Evolutionary conservation across 1,139 yeast species (phyloP).

Genomic region (Candida neerlandica): DNA sequence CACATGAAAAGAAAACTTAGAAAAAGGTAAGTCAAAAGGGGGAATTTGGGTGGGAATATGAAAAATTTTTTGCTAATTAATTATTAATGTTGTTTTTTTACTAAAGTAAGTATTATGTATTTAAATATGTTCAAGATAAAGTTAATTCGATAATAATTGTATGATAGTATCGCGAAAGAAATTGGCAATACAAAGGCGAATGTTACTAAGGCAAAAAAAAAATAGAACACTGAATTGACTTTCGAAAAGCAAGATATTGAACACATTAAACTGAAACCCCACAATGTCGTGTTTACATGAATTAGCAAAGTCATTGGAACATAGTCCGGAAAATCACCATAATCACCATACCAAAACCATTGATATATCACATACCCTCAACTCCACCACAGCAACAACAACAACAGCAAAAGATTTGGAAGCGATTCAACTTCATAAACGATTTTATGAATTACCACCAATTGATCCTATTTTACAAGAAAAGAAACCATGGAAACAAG

Average conservation of each 20-base stretch:
- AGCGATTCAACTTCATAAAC: constrained; percentile 1
- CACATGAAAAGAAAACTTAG: constrained; percentile 14
- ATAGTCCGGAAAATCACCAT: not conserved
- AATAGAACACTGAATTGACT: not conserved
- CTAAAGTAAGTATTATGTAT: not conserved
- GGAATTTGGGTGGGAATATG: not conserved
- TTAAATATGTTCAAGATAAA: not conserved
- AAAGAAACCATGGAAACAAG: constrained; percentile 43
- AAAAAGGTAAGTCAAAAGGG: not conserved
- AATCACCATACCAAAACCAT: not conserved
- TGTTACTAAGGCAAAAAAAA: not conserved
- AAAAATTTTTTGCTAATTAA: too few species aligned
- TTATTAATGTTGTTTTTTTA: constrained; percentile 1
- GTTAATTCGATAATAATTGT: too few species aligned
- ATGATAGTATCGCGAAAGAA: not conserved
- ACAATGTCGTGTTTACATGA: constrained; percentile 13
- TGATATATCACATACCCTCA: constrained; percentile 5
- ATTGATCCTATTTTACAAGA: constrained; percentile 14
- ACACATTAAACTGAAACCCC: not conserved
- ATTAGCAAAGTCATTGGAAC: constrained; percentile 10
- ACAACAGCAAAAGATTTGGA: not conserved
- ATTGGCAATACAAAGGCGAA: not conserved
- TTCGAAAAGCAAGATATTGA: not conserved
- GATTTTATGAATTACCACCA: constrained; percentile 16
- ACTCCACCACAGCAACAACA: too few species aligned